Conservation (phyloP, 805 yeast species). For the Sungouiella thailandica region DNA sequence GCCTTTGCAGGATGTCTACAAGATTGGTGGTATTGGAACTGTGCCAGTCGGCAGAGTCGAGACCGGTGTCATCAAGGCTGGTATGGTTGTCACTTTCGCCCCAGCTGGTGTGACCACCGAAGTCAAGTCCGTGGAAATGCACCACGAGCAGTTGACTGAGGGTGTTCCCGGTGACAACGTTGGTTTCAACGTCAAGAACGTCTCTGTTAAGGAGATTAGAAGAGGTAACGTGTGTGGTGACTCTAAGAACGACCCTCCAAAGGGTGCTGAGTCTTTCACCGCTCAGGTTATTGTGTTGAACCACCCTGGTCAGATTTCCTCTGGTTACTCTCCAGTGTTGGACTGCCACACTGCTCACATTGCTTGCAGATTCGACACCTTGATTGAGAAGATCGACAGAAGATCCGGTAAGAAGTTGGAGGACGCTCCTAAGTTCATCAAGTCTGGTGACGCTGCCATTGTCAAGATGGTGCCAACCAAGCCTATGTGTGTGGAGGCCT, state of each 20-base stretch:
- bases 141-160: conserved; percentile 73
- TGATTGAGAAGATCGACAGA: conserved; percentile 82
- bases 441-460: conserved; percentile 37
- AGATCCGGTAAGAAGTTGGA: conserved; percentile 43
- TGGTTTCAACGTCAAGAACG: conserved; percentile 88
- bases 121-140: conserved; percentile 87
- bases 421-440: conserved; percentile 30
- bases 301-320: conserved; percentile 89
- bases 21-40: conserved; percentile 89
- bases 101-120: conserved; percentile 89
- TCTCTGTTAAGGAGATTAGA: conserved; percentile 82
- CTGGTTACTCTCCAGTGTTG: conserved; percentile 88
- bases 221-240: conserved; percentile 93
- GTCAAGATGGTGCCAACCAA: conserved; percentile 40
- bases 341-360: conserved; percentile 93
- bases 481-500: conserved; percentile 42
- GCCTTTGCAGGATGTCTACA: conserved; percentile 88
- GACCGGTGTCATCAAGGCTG: conserved; percentile 88
- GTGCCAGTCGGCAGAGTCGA: conserved; percentile 94
- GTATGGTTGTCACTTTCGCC: conserved; percentile 85
- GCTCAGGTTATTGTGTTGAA: conserved; percentile 81
- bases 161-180: conserved; percentile 92
- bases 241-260: conserved; percentile 85
- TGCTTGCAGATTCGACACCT: conserved; percentile 81
- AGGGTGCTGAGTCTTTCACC: conserved; percentile 75